A percentile compares a stretch with the other conserved stretches of the same genome.
Conservation (phyloP, 768 basidiomycete genomes). For the Macrolepiota dolichaula region DNA sequence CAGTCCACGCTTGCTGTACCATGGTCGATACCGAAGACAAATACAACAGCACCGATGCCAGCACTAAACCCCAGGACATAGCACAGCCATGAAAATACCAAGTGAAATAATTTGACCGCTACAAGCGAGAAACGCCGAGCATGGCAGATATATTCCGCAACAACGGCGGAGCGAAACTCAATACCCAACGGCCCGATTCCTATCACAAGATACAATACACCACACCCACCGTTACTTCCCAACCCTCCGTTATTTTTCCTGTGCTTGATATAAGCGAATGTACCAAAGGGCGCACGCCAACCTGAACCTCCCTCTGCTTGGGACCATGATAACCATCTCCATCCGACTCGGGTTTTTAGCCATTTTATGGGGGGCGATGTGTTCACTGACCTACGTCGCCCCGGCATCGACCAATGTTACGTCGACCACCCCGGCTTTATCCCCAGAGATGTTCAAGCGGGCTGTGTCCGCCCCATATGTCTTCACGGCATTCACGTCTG, state of each 20-base stretch:
- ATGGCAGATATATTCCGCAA: too few relatives aligned
- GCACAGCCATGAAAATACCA: not conserved
- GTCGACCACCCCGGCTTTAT: slow-evolving; percentile 22
- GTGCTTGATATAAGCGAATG: not conserved
- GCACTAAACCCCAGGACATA: not conserved
- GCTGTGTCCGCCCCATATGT: slow-evolving; percentile 29
- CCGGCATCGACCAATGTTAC: slow-evolving; percentile 13
- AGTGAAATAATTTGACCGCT: not conserved
- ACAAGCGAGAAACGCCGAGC: too few relatives aligned
- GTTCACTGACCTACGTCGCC: not conserved
- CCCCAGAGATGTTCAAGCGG: slow-evolving; percentile 26
- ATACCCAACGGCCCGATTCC: not conserved
- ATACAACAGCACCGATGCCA: not conserved
- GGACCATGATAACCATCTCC: not conserved
- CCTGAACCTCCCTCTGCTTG: too few relatives aligned
- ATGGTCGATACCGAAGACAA: too few relatives aligned
- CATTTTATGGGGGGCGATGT: not conserved
- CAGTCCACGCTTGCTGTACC: not conserved
- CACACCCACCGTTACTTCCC: not conserved
- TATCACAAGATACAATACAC: not conserved
- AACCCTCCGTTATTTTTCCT: slow-evolving; percentile 9
- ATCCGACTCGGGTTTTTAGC: not conserved
- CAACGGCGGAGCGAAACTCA: not conserved
- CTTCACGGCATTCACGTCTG: slow-evolving; percentile 30
- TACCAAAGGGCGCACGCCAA: too few relatives aligned